Base-by-base conservation (phyloP, 75 land plant species). In the Selaginella tamariscina region DNA sequence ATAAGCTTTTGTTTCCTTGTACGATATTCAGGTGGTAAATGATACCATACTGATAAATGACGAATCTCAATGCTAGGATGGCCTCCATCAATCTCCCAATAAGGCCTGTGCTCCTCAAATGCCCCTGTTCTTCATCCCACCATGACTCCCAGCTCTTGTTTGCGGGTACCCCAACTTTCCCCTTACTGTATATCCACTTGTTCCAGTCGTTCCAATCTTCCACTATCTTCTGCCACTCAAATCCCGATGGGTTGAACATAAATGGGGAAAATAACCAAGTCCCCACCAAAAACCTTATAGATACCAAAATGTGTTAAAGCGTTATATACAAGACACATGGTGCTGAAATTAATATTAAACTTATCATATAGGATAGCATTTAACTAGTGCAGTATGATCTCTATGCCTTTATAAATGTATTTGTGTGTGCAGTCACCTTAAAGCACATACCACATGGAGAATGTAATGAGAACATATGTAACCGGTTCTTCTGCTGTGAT, bases 371-470 rank as follows among this genome's bases (percentile, higher is more conserved):
- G n/a, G n/a, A n/a, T n/a, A n/a, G n/a, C n/a, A n/a, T n/a, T n/a
- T n/a, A n/a, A n/a, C n/a, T n/a, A n/a, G n/a, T n/a, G n/a, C n/a
- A n/a, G n/a, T n/a, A n/a, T n/a, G n/a, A n/a, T n/a, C n/a, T n/a
- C n/a, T n/a, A n/a, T n/a, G n/a, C n/a, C n/a, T n/a, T n/a, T n/a
- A n/a, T n/a, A n/a, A n/a, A n/a, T n/a, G n/a, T n/a, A n/a, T n/a
- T n/a, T n/a, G n/a, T n/a, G n/a, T n/a, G n/a, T n/a, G n/a, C n/a
- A n/a, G n/a, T n/a, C n/a, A n/a, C n/a, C n/a, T n/a, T n/a, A n/a
- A n/a, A n/a, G n/a, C n/a, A n/a, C n/a, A n/a, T n/a, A 76, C 78
- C 79, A 77, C 44, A 57, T 72, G 24, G 79, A 73, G 33, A 77
- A 67, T 1, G 75, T 77, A 56, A 77, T 75, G 0, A 77, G 32